Base-by-base conservation (phyloP, 257 asterid species). In the Ligustrum vulgare region DNA sequence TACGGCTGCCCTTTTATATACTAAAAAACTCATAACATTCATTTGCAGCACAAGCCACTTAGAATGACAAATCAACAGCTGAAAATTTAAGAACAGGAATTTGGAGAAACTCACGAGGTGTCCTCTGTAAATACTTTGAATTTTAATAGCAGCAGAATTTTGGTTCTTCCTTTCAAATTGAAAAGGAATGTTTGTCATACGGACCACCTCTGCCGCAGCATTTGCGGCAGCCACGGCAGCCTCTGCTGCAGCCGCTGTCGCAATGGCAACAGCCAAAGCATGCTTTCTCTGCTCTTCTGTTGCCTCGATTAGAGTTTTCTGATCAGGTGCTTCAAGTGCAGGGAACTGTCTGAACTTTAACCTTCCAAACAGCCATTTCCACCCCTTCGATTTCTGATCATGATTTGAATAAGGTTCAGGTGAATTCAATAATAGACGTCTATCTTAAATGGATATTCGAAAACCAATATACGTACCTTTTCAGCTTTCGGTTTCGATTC, bases 201-300 rank as follows among this genome's bases (percentile, higher is more conserved):
- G 91, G 75, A 93, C 96, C 8, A 93, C 91, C 85, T 91, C 97
- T 0, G 92, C 98, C 0, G 98, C 98, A 13, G 97, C 93, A 79
- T 87, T 91, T 63, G 98, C 97, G 7, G 98, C 92, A 3, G 97
- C 96, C 71, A 91, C 87, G 1, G 98, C 98, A 0, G 94, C 98
- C 64, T 91, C 93, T 0, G 98, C 98, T 3, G 97, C 98, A 0
- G 95, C 97, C 39, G 96, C 96, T 0, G 98, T 89, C 3, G 97
- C 98, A 0, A 82, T 56, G 22, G 97, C 97, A 8, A 88, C 96
- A 22, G 91, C 95, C 79, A 91, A 56, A 16, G 91, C 93, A 60
- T 63, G 92, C 80, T 83, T 91, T 51, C 92, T 83, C 71, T 93
- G 98, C 66, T 86, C 92, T 43, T 87, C 89, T 16, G 91, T 86